phyloP scores from a whole-genome alignment of 2,329 filamentous ascomycete genomes.

The Sporothrix phasma region DNA sequence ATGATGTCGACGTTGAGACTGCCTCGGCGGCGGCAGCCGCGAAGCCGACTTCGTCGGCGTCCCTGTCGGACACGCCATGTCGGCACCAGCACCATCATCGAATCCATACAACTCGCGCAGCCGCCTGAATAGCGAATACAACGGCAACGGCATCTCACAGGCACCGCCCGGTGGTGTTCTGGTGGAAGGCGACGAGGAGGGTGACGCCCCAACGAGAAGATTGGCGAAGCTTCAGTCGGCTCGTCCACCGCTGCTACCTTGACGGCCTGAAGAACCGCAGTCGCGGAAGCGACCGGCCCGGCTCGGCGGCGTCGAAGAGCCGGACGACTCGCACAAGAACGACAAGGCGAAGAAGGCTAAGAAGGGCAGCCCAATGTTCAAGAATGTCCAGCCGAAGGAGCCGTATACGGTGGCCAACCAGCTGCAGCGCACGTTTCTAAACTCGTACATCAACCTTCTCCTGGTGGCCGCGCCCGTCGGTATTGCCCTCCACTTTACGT shows the following conservation, averaged over 20 bases:
- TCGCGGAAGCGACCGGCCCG: constrained; percentile 21
- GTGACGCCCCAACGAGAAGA: neutral
- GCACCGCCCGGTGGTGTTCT: constrained; percentile 1
- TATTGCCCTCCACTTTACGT: constrained; percentile 54
- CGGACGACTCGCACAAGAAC: constrained; percentile 21
- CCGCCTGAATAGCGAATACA: constrained; percentile 1
- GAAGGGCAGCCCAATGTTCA: constrained; percentile 33
- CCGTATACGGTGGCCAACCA: constrained; percentile 55
- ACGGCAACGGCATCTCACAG: neutral
- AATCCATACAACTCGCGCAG: constrained; percentile 4
- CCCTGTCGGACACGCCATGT: constrained; percentile 26
- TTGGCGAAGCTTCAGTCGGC: constrained; percentile 1
- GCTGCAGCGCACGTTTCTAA: constrained; percentile 63
- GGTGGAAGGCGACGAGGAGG: neutral
- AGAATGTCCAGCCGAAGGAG: constrained; percentile 38
- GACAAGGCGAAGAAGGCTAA: constrained; percentile 32
- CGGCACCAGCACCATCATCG: neutral
- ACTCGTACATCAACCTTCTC: constrained; percentile 79
- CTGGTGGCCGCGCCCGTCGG: constrained; percentile 70
- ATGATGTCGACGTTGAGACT: constrained; percentile 27
- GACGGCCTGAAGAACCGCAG: constrained; percentile 20
- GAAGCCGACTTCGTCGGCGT: constrained; percentile 21
- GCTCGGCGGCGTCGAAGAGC: constrained; percentile 7
- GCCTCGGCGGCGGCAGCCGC: constrained; percentile 19
- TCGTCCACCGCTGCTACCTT: constrained; percentile 12